These are phyloP conservation scores for Penicillium macrosclerotiorum DNA, from an alignment of 495 filamentous ascomycete genomes.

Conservation along the genomic window DNA sequence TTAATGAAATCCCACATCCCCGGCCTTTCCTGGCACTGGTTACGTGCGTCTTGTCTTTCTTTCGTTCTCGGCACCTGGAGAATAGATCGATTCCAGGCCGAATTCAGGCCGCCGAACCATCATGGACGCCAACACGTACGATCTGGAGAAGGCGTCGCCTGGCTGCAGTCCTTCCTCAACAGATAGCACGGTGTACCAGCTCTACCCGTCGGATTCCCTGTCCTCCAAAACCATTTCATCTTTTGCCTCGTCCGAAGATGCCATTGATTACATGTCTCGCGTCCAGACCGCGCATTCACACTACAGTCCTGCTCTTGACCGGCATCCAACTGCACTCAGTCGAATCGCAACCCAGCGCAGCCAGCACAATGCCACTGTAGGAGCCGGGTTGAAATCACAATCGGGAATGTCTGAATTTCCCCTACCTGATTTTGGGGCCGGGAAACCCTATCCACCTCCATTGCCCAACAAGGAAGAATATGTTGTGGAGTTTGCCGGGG, in stretches of 20 bases:
- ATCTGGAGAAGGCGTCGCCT: constrained; percentile 29
- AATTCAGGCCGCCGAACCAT: neutral
- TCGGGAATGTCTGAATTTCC: constrained; percentile 52
- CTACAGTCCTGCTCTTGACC: constrained; percentile 57
- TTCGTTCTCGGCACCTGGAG: neutral
- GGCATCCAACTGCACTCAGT: constrained; percentile 70
- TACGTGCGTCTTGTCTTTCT: too few species aligned
- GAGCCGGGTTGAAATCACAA: constrained; percentile 51
- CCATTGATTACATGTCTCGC: constrained; percentile 46
- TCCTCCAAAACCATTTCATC: constrained; percentile 8
- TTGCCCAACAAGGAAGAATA: constrained; percentile 76
- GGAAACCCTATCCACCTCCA: constrained; percentile 73
- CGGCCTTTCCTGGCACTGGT: too few species aligned
- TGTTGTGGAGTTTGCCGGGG: constrained; percentile 75
- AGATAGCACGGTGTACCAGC: neutral
- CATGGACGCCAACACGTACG: constrained; percentile 38
- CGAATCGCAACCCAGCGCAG: constrained; percentile 72
- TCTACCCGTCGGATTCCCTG: constrained; percentile 4
- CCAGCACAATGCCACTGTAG: constrained; percentile 76
- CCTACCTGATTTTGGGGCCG: constrained; percentile 61
- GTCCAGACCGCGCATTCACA: constrained; percentile 54
- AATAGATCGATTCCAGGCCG: neutral
- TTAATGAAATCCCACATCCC: too few species aligned
- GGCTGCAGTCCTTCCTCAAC: neutral
- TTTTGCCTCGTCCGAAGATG: constrained; percentile 22